phyloP scores from a whole-genome alignment of 108 stramenopile species.

The Skeletonema potamos region DNA sequence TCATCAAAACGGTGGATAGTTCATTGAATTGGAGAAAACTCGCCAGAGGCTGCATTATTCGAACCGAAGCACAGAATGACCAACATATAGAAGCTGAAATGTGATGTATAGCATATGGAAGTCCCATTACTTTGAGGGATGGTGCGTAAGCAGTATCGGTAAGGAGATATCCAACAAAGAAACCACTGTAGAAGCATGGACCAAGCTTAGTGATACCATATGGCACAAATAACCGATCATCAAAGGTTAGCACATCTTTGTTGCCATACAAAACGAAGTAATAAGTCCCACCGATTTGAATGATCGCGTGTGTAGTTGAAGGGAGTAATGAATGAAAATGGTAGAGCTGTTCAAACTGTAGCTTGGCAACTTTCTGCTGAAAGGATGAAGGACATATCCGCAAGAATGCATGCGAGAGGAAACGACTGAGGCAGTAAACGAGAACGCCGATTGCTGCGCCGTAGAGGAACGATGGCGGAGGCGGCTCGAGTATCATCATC shows the following conservation, averaged over 20 bases:
- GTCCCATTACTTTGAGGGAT: neutral
- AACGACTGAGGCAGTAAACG: neutral
- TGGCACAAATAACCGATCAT: slow-evolving; percentile 17
- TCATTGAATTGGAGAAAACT: slow-evolving; percentile 30
- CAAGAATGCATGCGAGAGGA: slow-evolving; percentile 3
- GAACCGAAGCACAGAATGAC: slow-evolving; percentile 19
- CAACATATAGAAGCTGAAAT: slow-evolving; percentile 19
- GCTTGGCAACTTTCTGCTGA: neutral
- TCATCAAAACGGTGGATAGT: slow-evolving; percentile 22
- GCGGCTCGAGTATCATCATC: too few relatives aligned
- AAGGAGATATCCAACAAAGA: slow-evolving; percentile 38
- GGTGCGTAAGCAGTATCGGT: slow-evolving; percentile 6
- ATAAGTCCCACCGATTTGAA: slow-evolving; percentile 24
- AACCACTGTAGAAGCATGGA: slow-evolving; percentile 31
- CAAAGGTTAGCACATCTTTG: slow-evolving; percentile 2
- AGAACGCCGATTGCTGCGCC: slow-evolving; percentile 2
- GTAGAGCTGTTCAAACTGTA: slow-evolving; percentile 2
- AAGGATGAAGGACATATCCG: neutral
- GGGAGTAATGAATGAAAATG: slow-evolving; percentile 22
- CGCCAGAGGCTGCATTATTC: slow-evolving; percentile 23
- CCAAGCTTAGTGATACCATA: slow-evolving; percentile 26
- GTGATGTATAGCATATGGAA: slow-evolving; percentile 13
- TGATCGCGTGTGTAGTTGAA: slow-evolving; percentile 16
- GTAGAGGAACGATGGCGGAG: slow-evolving; percentile 35
- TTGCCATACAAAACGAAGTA: slow-evolving; percentile 20